These are phyloP conservation scores for Lathyrus tuberosus DNA, from an alignment of 306 rosid species.

Conservation along the genomic window DNA sequence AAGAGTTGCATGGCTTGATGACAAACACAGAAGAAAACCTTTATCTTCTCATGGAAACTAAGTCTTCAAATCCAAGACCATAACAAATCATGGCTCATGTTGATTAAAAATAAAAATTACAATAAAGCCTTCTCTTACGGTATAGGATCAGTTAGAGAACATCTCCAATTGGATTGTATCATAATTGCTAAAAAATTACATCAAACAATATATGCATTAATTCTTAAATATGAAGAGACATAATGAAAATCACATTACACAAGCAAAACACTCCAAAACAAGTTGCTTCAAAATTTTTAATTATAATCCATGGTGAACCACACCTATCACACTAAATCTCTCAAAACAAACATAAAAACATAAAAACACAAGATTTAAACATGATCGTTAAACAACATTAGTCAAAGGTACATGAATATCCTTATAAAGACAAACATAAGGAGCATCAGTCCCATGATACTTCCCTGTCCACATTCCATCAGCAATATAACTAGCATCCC, in stretches of 20 bases:
- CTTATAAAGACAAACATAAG: constrained; percentile 67
- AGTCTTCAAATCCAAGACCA: too few species aligned
- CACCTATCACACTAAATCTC: too few species aligned
- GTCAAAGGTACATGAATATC: constrained; percentile 56
- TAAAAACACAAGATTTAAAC: background rate
- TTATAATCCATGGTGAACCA: too few species aligned
- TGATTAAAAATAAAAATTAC: too few species aligned
- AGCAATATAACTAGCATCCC: constrained; percentile 63
- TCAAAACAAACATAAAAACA: too few species aligned
- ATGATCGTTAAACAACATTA: constrained; percentile 23
- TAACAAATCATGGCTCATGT: too few species aligned
- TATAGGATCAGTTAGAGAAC: too few species aligned
- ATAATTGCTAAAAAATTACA: background rate
- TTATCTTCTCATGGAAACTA: too few species aligned
- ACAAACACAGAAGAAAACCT: too few species aligned
- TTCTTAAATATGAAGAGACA: background rate
- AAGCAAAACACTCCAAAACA: background rate
- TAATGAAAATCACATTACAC: background rate
- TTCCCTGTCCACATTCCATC: constrained; percentile 63
- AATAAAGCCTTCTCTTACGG: too few species aligned
- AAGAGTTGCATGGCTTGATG: too few species aligned
- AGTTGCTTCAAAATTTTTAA: background rate
- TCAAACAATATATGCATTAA: background rate
- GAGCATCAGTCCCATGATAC: constrained; percentile 54
- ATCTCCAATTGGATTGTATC: too few species aligned